Conservation (phyloP, 805 yeast genomes). For the Helenozyma baotianmanensis region DNA sequence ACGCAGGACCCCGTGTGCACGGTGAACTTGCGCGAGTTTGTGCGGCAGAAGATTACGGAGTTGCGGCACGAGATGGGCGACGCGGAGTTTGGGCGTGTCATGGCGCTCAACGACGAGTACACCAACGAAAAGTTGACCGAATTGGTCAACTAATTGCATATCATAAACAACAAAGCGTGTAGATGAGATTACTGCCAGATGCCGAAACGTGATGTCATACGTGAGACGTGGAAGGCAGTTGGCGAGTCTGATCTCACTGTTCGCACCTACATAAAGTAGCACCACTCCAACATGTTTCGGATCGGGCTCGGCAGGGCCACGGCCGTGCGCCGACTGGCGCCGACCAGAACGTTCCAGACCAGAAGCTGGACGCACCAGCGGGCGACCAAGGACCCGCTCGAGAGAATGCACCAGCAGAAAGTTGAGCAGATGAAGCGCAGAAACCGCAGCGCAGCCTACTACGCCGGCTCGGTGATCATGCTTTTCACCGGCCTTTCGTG, state of each 20-base stretch:
- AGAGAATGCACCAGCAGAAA: conserved; percentile 16
- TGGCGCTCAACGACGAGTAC: conserved; percentile 34
- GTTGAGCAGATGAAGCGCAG: conserved; percentile 27
- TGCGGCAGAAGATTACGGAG: conserved; percentile 27
- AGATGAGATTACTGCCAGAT: no score
- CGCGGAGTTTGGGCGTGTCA: conserved; percentile 30
- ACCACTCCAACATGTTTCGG: no score
- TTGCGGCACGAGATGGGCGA: conserved; percentile 22
- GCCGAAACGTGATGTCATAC: no score
- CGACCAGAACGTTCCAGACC: no score
- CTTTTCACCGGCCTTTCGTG: conserved; percentile 74
- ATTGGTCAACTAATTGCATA: conserved; percentile 3
- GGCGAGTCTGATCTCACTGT: no score
- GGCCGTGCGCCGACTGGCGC: no score
- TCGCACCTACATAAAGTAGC: no score
- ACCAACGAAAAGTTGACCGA: conserved; percentile 27
- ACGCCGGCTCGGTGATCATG: conserved; percentile 63
- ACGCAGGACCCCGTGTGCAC: conserved; percentile 33
- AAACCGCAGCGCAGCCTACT: conserved; percentile 57
- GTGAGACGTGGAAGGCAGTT: no score
- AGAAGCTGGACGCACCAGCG: no score
- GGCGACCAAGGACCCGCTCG: background rate
- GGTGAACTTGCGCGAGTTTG: conserved; percentile 43
- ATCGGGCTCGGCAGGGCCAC: no score
- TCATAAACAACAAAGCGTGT: no score